Conservation (phyloP, 1,284 basidiomycete species). For the Gymnopus androsaceus region DNA sequence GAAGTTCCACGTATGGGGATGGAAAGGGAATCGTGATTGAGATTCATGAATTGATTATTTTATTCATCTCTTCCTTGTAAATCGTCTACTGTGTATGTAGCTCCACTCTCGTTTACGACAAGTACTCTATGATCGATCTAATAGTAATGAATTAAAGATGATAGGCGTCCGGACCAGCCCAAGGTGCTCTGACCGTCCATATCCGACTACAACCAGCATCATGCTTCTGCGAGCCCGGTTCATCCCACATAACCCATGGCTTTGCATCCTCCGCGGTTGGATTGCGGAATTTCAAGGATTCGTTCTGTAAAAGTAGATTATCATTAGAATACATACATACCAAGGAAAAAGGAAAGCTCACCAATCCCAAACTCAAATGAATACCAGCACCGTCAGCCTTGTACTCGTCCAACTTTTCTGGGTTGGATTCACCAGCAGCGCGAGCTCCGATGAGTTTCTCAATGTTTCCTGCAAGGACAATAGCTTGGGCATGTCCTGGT, state of each 20-base stretch:
- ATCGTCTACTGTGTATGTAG: no score
- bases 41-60: background rate
- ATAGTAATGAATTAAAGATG: no score
- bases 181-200: conserved; percentile 1
- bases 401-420: conserved; percentile 13
- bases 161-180: conserved; percentile 6
- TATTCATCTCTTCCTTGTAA: no score
- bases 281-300: conserved; percentile 9
- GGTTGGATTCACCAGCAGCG: background rate
- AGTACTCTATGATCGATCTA: no score
- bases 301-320: background rate
- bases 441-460: conserved; percentile 9
- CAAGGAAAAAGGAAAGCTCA: background rate
- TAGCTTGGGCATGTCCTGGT: conserved; percentile 11
- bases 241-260: background rate
- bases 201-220: background rate
- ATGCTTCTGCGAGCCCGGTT: conserved; percentile 3
- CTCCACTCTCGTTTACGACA: no score
- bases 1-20: conserved; percentile 42
- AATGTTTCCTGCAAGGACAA: conserved; percentile 10
- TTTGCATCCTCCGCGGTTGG: background rate
- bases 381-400: conserved; percentile 8
- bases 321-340: background rate
- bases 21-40: conserved; percentile 32
- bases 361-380: conserved; percentile 14